phyloP scores from a whole-genome alignment of 257 asterid genomes.

The Solanum virginianum region DNA sequence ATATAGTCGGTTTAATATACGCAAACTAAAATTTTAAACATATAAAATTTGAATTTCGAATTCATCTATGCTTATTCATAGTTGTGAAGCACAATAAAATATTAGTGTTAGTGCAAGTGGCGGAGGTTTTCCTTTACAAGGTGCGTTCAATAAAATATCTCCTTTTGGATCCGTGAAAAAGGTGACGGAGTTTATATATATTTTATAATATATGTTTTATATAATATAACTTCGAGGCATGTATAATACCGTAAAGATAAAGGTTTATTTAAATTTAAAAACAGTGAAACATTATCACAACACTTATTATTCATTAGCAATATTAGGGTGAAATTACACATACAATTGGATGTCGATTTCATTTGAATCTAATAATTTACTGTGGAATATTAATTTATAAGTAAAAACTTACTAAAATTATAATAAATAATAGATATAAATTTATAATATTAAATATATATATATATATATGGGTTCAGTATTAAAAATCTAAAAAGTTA shows the following conservation, averaged over 20 bases:
- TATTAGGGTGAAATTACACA: neutral
- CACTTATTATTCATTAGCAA: neutral
- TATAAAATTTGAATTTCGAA: neutral
- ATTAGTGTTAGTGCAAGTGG: too few relatives aligned
- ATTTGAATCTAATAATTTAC: neutral
- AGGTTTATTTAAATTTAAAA: neutral
- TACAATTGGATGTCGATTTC: too few relatives aligned
- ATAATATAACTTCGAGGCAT: neutral
- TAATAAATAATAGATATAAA: neutral
- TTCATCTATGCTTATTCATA: fast-evolving
- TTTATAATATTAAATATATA: neutral
- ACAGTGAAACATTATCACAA: neutral
- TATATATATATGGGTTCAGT: neutral
- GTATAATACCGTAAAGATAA: neutral
- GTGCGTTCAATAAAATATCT: neutral
- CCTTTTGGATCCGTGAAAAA: neutral
- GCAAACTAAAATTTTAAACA: neutral
- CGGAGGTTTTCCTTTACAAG: neutral
- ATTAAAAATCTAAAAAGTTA: neutral
- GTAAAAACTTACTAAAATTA: neutral
- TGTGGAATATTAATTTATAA: neutral
- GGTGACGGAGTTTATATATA: neutral
- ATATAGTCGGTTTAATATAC: neutral
- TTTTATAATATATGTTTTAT: neutral
- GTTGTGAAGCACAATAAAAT: neutral